Evolutionary conservation across 495 filamentous ascomycete genomes (phyloP), one percentile per base, ranked within the genome.

Genomic region (Neurospora africana): DNA sequence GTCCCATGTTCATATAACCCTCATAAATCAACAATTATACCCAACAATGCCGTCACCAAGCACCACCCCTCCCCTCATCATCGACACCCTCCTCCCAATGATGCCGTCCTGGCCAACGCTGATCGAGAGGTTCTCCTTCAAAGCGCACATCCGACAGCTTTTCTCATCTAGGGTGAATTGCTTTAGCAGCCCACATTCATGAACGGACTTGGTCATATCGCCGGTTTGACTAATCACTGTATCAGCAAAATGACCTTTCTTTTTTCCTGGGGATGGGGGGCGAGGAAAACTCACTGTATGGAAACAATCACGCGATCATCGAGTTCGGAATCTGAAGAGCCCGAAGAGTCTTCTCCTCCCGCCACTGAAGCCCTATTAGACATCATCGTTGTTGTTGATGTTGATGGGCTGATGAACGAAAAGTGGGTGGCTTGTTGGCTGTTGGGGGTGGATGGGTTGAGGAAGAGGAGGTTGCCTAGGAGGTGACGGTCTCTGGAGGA

Each of bases 11-110:
- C 27, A 61, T 30, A 19, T 30, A 27, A 3, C 43, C 19, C n/a
- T 27, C 2, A 41, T 58, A 15, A 65, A 65, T 65, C 27, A 65
- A 15, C 53, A 83, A 68, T 86, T 86, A 67, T 82, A 84, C 37
- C 84, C 84, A 27, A 84, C 80, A 38, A 86, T 84, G 9, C 84
- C 84, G 65, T 86, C 83, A 8, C 79, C 83, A 11, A 85, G 68
- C 17, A 83, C 67, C 43, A 77, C 73, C 2, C 39, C 73, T 4
- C 72, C 74, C 19, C 71, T 73, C 74, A 75, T 79, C 35, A 86
- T 75, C 11, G 83, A 83, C 19, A 86, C 82, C 27, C 83, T 76
- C 58, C 84, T 78, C 19, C 84, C 84, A 27, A 86, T 85, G 70
- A 86, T 84, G 23, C 84, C 84, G 13, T 82, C 77, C 8, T 73